Evolutionary conservation across 2,329 filamentous ascomycete genomes (phyloP).

Genomic region (Neurospora crassa): DNA sequence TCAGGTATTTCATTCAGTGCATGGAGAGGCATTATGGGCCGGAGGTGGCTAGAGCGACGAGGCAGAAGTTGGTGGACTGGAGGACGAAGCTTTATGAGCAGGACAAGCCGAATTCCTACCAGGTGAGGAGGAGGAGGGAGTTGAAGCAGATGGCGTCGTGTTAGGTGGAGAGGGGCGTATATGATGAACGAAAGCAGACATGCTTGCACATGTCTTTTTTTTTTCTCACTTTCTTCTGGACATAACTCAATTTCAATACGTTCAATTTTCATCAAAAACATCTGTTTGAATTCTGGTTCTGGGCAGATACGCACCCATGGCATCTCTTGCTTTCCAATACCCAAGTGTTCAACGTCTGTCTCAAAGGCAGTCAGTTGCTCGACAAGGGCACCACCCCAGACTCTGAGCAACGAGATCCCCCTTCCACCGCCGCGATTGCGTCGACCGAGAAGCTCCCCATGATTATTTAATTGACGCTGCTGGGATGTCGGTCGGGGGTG

Average conservation of each 20-base stretch:
- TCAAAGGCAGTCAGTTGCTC: background rate
- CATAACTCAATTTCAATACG: background rate
- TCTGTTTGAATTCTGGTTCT: too few relatives aligned
- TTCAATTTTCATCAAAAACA: background rate
- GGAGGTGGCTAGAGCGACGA: slow-evolving; percentile 8
- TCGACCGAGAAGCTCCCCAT: background rate
- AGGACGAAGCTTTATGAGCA: background rate
- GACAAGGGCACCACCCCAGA: background rate
- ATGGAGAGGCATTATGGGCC: slow-evolving; percentile 20
- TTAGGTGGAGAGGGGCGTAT: background rate
- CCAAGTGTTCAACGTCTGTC: background rate
- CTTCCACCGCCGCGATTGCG: background rate
- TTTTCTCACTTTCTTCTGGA: background rate
- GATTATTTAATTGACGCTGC: background rate
- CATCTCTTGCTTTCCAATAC: background rate
- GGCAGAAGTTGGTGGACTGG: background rate
- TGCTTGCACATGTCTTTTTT: background rate
- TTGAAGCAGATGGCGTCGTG: background rate
- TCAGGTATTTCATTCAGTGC: slow-evolving; percentile 27
- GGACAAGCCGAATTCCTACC: background rate
- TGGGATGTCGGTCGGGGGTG: background rate
- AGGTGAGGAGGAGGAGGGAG: background rate
- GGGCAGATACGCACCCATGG: too few relatives aligned
- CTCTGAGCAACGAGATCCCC: background rate
- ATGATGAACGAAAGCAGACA: background rate